phyloP scores from a whole-genome alignment of 2,329 filamentous ascomycete genomes.

The Gaeumannomyces tritici region DNA sequence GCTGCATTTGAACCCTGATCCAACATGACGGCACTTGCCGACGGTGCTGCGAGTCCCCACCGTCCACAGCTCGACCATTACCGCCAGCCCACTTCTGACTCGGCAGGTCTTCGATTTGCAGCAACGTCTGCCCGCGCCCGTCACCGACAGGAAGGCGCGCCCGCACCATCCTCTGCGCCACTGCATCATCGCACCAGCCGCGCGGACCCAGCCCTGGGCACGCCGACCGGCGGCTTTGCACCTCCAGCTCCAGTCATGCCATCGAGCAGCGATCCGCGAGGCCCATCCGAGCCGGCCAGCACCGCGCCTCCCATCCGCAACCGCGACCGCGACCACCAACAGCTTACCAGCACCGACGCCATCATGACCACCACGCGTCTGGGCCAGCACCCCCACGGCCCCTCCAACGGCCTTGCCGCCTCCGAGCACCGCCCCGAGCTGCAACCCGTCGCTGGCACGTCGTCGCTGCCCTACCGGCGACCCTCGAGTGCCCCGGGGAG shows the following conservation, averaged over 20 bases:
- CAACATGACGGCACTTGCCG: slow-evolving; percentile 8
- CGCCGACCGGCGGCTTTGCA: slow-evolving; percentile 4
- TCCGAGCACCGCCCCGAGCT: not conserved
- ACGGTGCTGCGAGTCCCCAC: slow-evolving; percentile 4
- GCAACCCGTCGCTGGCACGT: not conserved
- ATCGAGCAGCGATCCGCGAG: slow-evolving; percentile 2
- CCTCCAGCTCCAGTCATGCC: slow-evolving; percentile 4
- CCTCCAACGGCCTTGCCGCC: not conserved
- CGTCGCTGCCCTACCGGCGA: slow-evolving; percentile 17
- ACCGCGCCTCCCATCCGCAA: not conserved
- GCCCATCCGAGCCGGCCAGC: not conserved
- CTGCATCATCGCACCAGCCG: slow-evolving; percentile 1
- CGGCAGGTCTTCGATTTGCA: slow-evolving; percentile 1
- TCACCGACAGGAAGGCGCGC: slow-evolving; percentile 3
- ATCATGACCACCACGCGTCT: not conserved
- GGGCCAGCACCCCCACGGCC: not conserved
- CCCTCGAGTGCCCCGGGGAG: slow-evolving; percentile 36
- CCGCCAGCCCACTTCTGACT: slow-evolving; percentile 3
- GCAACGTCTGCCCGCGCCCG: slow-evolving; percentile 1
- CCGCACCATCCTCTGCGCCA: not conserved
- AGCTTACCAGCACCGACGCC: not conserved
- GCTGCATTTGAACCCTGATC: not conserved
- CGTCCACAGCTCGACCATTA: slow-evolving; percentile 4
- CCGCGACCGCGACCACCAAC: not conserved
- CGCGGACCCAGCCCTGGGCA: not conserved